Evolutionary conservation across 129 eudicot species (phyloP).

Genomic region (Escallonia herrerae): DNA sequence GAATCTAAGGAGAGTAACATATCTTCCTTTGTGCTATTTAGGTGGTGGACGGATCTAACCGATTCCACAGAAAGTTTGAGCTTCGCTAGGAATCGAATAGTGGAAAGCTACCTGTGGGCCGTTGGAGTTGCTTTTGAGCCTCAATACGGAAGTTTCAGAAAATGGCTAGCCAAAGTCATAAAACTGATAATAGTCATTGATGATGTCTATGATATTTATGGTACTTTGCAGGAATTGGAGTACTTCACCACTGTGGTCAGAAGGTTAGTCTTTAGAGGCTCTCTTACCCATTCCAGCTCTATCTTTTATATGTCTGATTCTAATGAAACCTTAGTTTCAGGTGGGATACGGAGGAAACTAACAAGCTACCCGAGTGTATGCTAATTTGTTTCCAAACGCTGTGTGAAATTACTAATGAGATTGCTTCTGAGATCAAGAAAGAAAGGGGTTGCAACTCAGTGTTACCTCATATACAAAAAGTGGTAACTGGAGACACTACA

Average conservation of each 20-base stretch:
- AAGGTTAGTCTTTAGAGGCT: conserved; percentile 9
- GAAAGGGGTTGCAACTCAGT: conserved; percentile 19
- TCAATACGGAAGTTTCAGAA: conserved; percentile 17
- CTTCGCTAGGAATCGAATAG: conserved; percentile 34
- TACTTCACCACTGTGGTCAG: conserved; percentile 25
- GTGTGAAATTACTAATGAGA: conserved; percentile 24
- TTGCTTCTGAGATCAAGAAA: conserved; percentile 21
- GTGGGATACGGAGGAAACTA: conserved; percentile 20
- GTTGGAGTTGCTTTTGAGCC: conserved; percentile 29
- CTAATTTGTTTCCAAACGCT: conserved; percentile 29
- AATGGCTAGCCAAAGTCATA: conserved; percentile 28
- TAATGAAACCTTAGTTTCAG: conserved; percentile 3
- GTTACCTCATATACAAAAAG: conserved; percentile 16
- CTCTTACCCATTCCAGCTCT: background rate
- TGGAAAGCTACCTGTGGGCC: conserved; percentile 41
- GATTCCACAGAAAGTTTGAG: conserved; percentile 15
- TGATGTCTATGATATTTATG: conserved; percentile 38
- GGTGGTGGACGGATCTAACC: conserved; percentile 35
- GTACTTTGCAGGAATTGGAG: conserved; percentile 31
- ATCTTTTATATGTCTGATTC: background rate
- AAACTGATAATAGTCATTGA: conserved; percentile 27
- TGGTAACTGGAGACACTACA: conserved; percentile 2
- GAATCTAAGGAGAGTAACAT: background rate
- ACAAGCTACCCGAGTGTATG: conserved; percentile 30
- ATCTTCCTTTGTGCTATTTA: conserved; percentile 1